Evolutionary conservation across 495 filamentous ascomycete species (phyloP), one percentile per base, ranked within the genome.

Genomic region (Podospora conica): DNA sequence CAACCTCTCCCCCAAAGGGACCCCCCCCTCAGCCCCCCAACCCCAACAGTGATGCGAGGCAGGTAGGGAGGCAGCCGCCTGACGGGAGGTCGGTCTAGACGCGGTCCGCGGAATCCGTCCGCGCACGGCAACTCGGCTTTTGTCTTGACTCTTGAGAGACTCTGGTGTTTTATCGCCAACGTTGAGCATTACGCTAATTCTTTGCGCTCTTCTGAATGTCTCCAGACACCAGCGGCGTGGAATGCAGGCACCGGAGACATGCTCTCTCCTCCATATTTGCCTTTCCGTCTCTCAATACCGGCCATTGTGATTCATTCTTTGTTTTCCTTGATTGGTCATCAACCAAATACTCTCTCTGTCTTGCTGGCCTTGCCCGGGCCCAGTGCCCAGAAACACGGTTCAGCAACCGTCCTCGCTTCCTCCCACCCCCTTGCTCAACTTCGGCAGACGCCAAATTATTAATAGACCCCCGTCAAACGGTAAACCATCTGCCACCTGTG

Each of bases 281-380:
- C 15, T n/a, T 9, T n/a, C 40, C 33, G 12, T 40, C 40, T 3
- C 12, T 8, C 40, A 48, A 48, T 5, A 48, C 15, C 40, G n/a
- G 40, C 5, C 40, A 6, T 2, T 48, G 15, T 8, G 15, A 48
- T 48, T 48, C 40, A 40, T 48, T 48, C 40, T 48, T 48, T 48
- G 40, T 3, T 29, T 27, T 63, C 4, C 21, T 20, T 33, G 61
- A 63, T 63, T 63, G 61, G 61, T 63, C 61, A 63, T 63, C 61
- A 63, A 22, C 9, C 25, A 31, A 63, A 55, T 56, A n/a, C n/a
- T n/a, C n/a, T n/a, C n/a, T n/a, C n/a, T n/a, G n/a, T n/a, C n/a
- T n/a, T 22, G 54, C 27, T 56, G 48, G 27, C 21, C 53, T 63
- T 53, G n/a, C 48, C n/a, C n/a, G n/a, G n/a, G n/a, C n/a, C n/a